These are phyloP conservation scores for Taphrina deformans DNA, from an alignment of 1,139 yeast species.

Conservation along the genomic window DNA sequence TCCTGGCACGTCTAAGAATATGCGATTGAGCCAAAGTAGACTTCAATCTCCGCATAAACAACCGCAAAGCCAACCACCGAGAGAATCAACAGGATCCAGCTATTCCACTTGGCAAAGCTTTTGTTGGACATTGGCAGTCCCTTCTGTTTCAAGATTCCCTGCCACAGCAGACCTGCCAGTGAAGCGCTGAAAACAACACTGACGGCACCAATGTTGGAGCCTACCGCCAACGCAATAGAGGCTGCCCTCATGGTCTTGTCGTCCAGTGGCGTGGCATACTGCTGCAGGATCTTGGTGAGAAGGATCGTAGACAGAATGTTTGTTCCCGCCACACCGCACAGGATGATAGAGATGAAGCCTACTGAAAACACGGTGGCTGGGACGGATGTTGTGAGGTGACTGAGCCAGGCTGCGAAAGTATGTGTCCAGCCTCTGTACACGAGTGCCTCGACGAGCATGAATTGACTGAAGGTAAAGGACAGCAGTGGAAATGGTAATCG, in stretches of 20 bases:
- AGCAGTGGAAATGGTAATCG: slow-evolving; percentile 32
- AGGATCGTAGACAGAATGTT: slow-evolving; percentile 32
- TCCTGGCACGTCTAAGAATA: not conserved
- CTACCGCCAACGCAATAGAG: slow-evolving; percentile 28
- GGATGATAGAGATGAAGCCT: slow-evolving; percentile 26
- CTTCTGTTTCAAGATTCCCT: slow-evolving; percentile 22
- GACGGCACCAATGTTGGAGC: slow-evolving; percentile 32
- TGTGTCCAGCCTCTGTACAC: slow-evolving; percentile 32
- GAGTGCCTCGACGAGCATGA: slow-evolving; percentile 34
- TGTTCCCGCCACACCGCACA: slow-evolving; percentile 34
- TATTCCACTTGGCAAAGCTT: slow-evolving; percentile 32
- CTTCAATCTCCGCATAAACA: slow-evolving; percentile 30
- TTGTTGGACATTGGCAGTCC: slow-evolving; percentile 16
- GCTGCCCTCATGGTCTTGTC: slow-evolving; percentile 9
- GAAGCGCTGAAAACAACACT: slow-evolving; percentile 27
- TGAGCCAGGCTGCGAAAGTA: slow-evolving; percentile 30
- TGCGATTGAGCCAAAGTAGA: slow-evolving; percentile 33
- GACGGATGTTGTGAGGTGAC: not conserved
- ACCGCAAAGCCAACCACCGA: slow-evolving; percentile 20
- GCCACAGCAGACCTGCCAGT: slow-evolving; percentile 34
- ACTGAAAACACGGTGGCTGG: slow-evolving; percentile 28
- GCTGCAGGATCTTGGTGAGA: slow-evolving; percentile 28
- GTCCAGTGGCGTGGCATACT: not conserved
- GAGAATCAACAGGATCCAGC: slow-evolving; percentile 1
- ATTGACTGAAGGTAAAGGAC: slow-evolving; percentile 32